Evolutionary conservation across 2,329 filamentous ascomycete species (phyloP), one percentile per base, ranked within the genome.

Genomic region (Emmonsia crescens): DNA sequence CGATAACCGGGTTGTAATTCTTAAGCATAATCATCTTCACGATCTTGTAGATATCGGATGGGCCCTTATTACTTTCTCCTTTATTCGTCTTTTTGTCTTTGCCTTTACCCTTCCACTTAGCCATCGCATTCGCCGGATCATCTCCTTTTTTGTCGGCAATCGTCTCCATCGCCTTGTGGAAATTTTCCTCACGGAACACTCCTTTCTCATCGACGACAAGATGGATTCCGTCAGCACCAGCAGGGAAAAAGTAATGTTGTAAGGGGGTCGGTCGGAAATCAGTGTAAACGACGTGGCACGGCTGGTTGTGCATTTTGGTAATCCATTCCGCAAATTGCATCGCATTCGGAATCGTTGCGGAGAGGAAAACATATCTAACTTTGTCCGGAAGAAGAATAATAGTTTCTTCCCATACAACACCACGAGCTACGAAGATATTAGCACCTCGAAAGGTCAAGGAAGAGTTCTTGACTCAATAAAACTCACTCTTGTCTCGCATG

Each of bases 271-370:
- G 94, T 72, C 94, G 85, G 80, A 97, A 99, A 77, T 99, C 93
- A 59, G 94, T 99, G 76, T 99, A 99, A 2, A 99, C 94, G 65
- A 99, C 95, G 80, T 99, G 95, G 68, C 94, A 99, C 6, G 94
- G 93, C 72, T 99, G 95, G 66, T 89, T 89, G 74, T 99, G 95
- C 62, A 93, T 97, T 78, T 97, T 97, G 68, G 89, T 91, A 70
- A 99, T 96, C 94, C 94, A 99, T 75, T 99, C 93, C 68, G 94
- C 94, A 70, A 99, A 99, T 75, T 99, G 94, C 84, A 97, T 96
- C 59, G 94, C 92, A 72, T 99, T 99, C 60, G 94, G 94, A 65
- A 99, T 99, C 1, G 95, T 99, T 65, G 94, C 94, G 38, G 95
- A 99, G 64, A 99, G 80, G 76, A 99, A 99, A 61, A 99, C 95